Conservation (phyloP, 2,329 filamentous ascomycete genomes). For the Moelleriella libera region DNA sequence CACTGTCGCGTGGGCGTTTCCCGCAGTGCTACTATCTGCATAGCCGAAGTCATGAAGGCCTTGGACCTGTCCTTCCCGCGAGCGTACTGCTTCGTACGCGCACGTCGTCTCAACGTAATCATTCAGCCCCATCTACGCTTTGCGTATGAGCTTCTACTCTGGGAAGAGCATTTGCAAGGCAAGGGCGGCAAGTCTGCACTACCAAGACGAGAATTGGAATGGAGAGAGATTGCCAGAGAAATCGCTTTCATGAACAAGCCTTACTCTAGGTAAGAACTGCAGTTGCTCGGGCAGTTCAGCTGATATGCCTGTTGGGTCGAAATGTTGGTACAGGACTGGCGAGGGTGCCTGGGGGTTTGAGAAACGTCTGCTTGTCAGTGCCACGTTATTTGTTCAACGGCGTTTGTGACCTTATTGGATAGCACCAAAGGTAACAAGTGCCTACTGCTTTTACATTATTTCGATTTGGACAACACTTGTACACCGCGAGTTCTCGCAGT, state of each 20-base stretch:
- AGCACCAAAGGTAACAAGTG: no score
- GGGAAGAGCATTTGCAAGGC: slow-evolving; percentile 66
- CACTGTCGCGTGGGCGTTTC: slow-evolving; percentile 96
- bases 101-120: slow-evolving; percentile 86
- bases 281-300: neutral
- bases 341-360: no score
- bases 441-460: no score
- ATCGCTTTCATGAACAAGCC: slow-evolving; percentile 94
- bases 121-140: slow-evolving; percentile 95
- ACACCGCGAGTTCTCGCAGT: no score
- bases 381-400: no score
- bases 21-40: slow-evolving; percentile 91
- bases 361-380: no score
- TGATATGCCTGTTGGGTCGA: no score
- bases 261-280: slow-evolving; percentile 50
- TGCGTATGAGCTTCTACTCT: slow-evolving; percentile 87
- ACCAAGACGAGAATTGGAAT: slow-evolving; percentile 71
- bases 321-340: no score
- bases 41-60: slow-evolving; percentile 92
- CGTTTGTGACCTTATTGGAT: no score
- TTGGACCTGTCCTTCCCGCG: slow-evolving; percentile 71
- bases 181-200: slow-evolving; percentile 28
- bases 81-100: slow-evolving; percentile 92
- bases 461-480: no score
- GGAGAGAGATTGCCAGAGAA: slow-evolving; percentile 76